phyloP scores from a whole-genome alignment of 2,329 filamentous ascomycete species.

The Acrocalymma vagum region DNA sequence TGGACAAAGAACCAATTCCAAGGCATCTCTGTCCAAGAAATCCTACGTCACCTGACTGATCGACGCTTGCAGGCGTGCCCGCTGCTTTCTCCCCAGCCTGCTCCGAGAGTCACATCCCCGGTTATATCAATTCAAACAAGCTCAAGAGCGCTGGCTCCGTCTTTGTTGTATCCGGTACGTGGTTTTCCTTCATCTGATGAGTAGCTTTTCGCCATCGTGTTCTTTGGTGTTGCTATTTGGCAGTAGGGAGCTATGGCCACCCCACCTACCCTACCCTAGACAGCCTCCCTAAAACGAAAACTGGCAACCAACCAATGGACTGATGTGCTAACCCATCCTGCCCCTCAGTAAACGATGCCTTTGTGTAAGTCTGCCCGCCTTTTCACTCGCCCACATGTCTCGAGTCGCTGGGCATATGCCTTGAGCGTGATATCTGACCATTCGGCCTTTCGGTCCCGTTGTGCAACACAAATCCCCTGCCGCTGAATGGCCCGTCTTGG shows the following conservation, averaged over 20 bases:
- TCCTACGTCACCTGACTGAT: constrained; percentile 41
- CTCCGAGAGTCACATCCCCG: constrained; percentile 78
- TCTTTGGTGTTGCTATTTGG: not conserved
- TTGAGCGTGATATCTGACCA: no score
- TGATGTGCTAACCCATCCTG: constrained; percentile 4
- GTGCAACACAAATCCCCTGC: no score
- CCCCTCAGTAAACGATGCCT: constrained; percentile 81
- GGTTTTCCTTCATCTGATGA: no score
- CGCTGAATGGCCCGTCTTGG: no score
- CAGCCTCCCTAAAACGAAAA: not conserved
- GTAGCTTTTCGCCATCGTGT: not conserved
- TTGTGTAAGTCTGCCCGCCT: constrained; percentile 82
- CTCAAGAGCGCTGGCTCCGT: constrained; percentile 83
- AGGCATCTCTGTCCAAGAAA: constrained; percentile 2
- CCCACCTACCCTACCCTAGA: not conserved
- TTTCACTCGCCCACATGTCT: no score
- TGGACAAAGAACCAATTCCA: no score
- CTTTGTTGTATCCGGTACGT: constrained; percentile 74
- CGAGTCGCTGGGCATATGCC: no score
- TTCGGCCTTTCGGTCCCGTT: no score
- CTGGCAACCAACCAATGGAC: not conserved
- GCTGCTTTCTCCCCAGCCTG: constrained; percentile 65
- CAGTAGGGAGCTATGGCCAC: no score
- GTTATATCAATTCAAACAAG: constrained; percentile 82
- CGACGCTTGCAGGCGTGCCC: constrained; percentile 40